phyloP scores from a whole-genome alignment of 495 filamentous ascomycete genomes.

The Hypoxylon crocopeplum region DNA sequence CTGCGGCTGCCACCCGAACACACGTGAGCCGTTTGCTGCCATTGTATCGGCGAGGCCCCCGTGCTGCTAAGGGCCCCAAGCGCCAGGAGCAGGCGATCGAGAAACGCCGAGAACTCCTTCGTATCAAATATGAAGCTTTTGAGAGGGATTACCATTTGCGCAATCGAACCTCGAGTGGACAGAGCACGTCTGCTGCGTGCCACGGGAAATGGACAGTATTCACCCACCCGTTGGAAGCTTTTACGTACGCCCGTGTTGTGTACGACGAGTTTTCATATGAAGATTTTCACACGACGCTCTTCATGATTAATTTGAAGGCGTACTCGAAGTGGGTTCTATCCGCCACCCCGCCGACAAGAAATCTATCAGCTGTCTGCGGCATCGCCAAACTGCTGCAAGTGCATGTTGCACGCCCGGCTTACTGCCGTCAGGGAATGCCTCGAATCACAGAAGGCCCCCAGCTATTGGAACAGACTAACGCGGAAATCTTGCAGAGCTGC shows the following conservation, averaged over 20 bases:
- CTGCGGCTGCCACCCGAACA: conserved; percentile 43
- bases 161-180: too few relatives aligned
- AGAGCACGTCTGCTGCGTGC: too few relatives aligned
- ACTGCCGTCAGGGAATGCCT: conserved; percentile 44
- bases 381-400: conserved; percentile 63
- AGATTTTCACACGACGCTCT: conserved; percentile 42
- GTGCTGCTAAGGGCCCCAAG: too few relatives aligned
- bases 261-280: conserved; percentile 74
- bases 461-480: conserved; percentile 36
- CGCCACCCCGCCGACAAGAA: conserved; percentile 65
- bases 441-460: conserved; percentile 39
- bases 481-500: conserved; percentile 40
- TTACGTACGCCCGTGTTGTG: conserved; percentile 66
- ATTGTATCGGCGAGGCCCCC: too few relatives aligned
- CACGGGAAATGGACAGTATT: background rate
- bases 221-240: conserved; percentile 58
- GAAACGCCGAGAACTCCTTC: background rate
- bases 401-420: conserved; percentile 49
- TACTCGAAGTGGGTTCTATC: conserved; percentile 71
- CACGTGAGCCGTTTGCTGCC: conserved; percentile 32
- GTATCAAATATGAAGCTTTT: too few relatives aligned
- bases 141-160: too few relatives aligned
- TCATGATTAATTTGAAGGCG: conserved; percentile 50
- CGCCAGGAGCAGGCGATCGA: background rate
- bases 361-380: conserved; percentile 65